Conservation (phyloP, 192 early-diverging fungal genomes). For the Geosiphon pyriformis region DNA sequence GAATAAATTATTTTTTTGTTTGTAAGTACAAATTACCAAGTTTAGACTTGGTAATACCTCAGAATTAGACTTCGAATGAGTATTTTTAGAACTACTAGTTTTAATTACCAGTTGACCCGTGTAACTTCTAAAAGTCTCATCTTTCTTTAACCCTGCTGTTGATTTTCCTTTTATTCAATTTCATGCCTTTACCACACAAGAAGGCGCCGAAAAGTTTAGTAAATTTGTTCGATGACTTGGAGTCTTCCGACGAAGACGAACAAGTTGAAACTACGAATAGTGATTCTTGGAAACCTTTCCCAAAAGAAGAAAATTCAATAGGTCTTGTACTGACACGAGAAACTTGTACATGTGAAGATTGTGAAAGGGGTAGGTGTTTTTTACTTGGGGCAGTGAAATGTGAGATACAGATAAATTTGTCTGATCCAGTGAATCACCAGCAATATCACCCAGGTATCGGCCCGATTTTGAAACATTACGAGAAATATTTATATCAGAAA, state of each 20-base stretch:
- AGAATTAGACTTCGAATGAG: too few species aligned
- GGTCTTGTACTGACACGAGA: not conserved
- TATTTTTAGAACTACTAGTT: too few species aligned
- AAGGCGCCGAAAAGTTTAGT: not conserved
- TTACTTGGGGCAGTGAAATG: too few species aligned
- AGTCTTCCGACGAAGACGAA: slow-evolving; percentile 4
- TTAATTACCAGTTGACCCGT: too few species aligned
- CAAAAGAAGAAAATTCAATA: slow-evolving; percentile 1
- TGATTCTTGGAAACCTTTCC: not conserved
- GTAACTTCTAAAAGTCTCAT: not conserved
- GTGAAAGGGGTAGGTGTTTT: not conserved
- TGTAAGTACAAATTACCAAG: too few species aligned
- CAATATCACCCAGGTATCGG: not conserved
- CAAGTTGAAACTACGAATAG: not conserved
- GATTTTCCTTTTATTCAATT: not conserved
- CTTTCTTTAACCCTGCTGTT: not conserved
- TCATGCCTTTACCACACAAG: not conserved
- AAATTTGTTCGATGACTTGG: slow-evolving; percentile 2
- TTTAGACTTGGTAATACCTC: too few species aligned
- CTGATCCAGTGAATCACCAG: not conserved
- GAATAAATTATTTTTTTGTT: too few species aligned
- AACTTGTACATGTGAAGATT: slow-evolving; percentile 6
- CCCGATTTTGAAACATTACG: slow-evolving; percentile 6
- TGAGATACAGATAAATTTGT: too few species aligned
- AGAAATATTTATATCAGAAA: slow-evolving; percentile 15